Conservation (phyloP, 176 grass and related monocot species). For the Rhynchospora breviuscula region DNA sequence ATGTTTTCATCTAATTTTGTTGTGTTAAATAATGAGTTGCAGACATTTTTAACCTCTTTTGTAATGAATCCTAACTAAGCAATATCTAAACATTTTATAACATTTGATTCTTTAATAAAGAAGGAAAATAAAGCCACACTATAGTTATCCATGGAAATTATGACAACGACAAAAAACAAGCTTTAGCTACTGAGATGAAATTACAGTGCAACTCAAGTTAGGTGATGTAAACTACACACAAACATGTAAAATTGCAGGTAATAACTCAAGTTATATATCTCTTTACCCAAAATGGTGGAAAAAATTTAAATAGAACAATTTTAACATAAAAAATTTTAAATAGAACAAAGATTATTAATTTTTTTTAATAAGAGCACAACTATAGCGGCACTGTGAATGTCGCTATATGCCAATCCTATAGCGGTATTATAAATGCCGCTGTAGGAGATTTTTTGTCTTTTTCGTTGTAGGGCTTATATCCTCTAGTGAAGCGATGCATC, state of each 20-base stretch:
- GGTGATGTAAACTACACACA: constrained; percentile 47
- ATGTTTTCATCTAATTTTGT: background rate
- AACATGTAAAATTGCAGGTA: constrained; percentile 45
- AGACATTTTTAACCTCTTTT: background rate
- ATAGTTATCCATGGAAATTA: constrained; percentile 73
- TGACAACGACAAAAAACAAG: constrained; percentile 50
- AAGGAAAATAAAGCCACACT: background rate
- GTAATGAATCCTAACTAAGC: background rate
- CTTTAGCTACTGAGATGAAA: constrained; percentile 48
- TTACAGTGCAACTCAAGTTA: constrained; percentile 61
- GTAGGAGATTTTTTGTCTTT: too few relatives aligned
- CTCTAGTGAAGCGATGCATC: too few relatives aligned
- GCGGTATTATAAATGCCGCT: too few relatives aligned
- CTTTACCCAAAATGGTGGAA: constrained; percentile 79
- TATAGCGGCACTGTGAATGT: too few relatives aligned
- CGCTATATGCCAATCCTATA: too few relatives aligned
- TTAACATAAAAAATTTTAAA: too few relatives aligned
- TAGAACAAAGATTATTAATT: too few relatives aligned
- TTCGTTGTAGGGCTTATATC: too few relatives aligned
- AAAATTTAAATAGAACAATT: too few relatives aligned
- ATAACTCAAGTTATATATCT: constrained; percentile 49
- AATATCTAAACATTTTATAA: background rate
- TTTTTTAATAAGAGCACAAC: too few relatives aligned
- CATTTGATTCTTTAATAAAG: background rate
- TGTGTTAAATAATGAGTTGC: too few relatives aligned